These are phyloP conservation scores for Sisymbrium altissimum DNA, from an alignment of 345 rosid species.

Conservation along the genomic window DNA sequence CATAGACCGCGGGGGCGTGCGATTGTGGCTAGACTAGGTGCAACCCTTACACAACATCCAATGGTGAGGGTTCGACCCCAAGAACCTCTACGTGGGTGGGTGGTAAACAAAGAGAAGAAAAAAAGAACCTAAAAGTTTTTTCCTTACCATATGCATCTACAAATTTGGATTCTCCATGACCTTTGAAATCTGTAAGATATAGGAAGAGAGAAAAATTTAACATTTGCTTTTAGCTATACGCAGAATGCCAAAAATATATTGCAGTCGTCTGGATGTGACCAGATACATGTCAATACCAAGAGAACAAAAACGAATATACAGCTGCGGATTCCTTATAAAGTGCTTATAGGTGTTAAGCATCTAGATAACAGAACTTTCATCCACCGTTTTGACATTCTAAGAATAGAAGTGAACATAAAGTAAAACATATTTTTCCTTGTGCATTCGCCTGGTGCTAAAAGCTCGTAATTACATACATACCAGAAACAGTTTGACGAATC, in stretches of 20 bases:
- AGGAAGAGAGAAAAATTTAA: neutral
- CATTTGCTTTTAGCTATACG: neutral
- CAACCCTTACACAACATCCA: neutral
- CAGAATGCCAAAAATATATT: neutral
- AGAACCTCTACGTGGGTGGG: constrained; percentile 3
- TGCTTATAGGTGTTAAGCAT: neutral
- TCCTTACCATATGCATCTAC: constrained; percentile 81
- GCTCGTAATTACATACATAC: constrained; percentile 34
- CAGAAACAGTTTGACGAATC: constrained; percentile 50
- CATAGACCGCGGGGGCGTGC: neutral
- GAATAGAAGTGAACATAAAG: neutral
- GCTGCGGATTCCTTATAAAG: neutral
- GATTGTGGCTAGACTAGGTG: neutral
- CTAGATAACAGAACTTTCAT: neutral
- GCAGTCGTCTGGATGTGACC: neutral
- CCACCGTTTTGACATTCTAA: neutral
- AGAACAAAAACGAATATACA: neutral
- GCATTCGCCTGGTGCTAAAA: neutral
- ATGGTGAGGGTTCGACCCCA: neutral
- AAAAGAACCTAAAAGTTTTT: neutral
- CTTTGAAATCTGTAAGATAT: constrained; percentile 57
- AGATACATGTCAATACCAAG: neutral
- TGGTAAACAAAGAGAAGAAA: neutral
- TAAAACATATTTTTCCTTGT: neutral
- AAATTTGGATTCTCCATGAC: constrained; percentile 64